A percentile compares a stretch with the other conserved stretches of the same genome.
These are phyloP conservation scores for Chondrus crispus DNA, from an alignment of 23 red algal genomes.

Conservation along the genomic window DNA sequence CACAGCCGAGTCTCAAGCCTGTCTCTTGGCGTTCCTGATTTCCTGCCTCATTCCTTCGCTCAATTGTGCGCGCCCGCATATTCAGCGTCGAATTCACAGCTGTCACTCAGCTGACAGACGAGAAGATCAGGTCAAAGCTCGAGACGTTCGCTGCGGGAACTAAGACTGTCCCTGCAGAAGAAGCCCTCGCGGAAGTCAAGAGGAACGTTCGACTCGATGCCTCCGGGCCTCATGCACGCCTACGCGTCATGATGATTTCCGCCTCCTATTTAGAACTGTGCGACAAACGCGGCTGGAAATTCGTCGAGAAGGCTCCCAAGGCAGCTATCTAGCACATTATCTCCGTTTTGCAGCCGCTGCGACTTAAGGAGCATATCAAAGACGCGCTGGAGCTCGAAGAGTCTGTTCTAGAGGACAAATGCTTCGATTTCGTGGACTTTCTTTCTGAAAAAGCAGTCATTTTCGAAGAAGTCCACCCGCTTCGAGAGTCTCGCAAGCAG, in stretches of 20 bases:
- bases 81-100: background rate
- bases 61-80: background rate
- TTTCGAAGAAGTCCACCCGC: background rate
- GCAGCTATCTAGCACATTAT: background rate
- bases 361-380: background rate
- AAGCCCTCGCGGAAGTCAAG: conserved; percentile 5
- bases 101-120: background rate
- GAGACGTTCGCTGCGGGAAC: background rate
- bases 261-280: background rate
- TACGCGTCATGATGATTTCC: background rate
- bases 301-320: conserved; percentile 19
- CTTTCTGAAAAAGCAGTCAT: background rate
- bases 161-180: conserved; percentile 3
- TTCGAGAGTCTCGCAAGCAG: background rate
- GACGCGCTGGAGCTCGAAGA: background rate
- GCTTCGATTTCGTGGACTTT: background rate
- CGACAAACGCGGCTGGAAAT: background rate
- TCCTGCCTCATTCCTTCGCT: background rate
- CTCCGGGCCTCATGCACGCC: background rate
- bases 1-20: conserved; percentile 16
- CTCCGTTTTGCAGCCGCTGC: background rate
- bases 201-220: background rate
- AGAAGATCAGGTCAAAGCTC: background rate
- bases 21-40: background rate
- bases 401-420: background rate